Evolutionary conservation across 305 asterid genomes (phyloP), one percentile per base, ranked within the genome.

Genomic region (Andrographis paniculata): DNA sequence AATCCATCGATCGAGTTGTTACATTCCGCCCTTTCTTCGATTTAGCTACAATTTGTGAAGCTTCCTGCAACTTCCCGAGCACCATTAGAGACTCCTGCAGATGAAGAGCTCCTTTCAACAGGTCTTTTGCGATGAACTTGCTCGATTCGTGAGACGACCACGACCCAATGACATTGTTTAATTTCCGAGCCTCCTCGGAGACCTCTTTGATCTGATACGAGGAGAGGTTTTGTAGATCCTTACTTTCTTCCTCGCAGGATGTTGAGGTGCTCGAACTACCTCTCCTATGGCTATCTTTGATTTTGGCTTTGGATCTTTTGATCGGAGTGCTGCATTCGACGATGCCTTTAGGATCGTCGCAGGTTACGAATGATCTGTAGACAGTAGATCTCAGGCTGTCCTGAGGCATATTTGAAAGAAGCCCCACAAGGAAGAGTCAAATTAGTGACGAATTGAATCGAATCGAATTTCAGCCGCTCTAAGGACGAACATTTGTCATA

Each of bases 331-430:
- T 76, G 7, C 78, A 60, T 24, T 84, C 93, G 43, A 48, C 76
- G 22, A 84, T 76, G 8, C 95, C 95, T 63, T 67, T 81, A 4
- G 89, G 80, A 56, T 76, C 93, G 53, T 73, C 87, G 22, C 95
- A 84, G 8, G 80, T 72, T 68, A 84, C 64, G 15, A 84, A 76
- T 33, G 93, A 76, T 73, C 86, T 68, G 55, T 76, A 78, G 22
- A 61, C 76, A 45, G 41, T 70, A 45, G 95, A 80, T 74, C 74
- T 80, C 22, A 63, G 45, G 17, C 79, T 67, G 71, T 77, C 85
- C 51, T 69, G 85, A 71, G 79, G 77, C 79, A 78, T 84, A 50
- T 59, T 80, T 75, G 71, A 50, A 41, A 1, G n/a, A n/a, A n/a
- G n/a, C n/a, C 37, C 39, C 58, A 59, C 39, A 65, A 53, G 56